Percentiles rank a stretch among this genome's conserved stretches.
phyloP scores from a whole-genome alignment of 1,139 yeast species.

The Diutina siamensis region DNA sequence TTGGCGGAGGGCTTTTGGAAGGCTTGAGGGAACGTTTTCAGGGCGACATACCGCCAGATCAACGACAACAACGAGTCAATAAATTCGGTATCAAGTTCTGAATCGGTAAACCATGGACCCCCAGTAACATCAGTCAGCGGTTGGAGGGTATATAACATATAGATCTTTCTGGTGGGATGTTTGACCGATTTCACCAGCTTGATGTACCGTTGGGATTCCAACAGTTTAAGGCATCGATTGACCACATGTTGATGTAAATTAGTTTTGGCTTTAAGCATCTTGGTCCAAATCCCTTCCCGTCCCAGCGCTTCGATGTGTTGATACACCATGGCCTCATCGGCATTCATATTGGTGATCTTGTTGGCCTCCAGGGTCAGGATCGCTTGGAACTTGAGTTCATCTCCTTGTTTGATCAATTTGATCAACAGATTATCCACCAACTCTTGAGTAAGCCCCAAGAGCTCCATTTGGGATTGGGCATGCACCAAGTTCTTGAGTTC shows the following conservation, averaged over 20 bases:
- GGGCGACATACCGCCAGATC: slow-evolving; percentile 78
- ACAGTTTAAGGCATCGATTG: slow-evolving; percentile 66
- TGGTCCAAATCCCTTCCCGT: slow-evolving; percentile 95
- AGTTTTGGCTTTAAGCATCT: slow-evolving; percentile 81
- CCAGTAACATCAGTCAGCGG: slow-evolving; percentile 96
- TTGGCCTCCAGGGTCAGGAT: slow-evolving; percentile 55
- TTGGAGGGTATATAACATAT: slow-evolving; percentile 85
- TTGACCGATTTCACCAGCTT: slow-evolving; percentile 88
- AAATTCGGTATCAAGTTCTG: slow-evolving; percentile 88
- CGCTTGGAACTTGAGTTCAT: slow-evolving; percentile 62
- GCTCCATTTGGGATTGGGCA: slow-evolving; percentile 26
- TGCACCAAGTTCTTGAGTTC: slow-evolving; percentile 40
- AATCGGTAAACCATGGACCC: slow-evolving; percentile 98
- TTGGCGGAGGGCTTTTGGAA: slow-evolving; percentile 28
- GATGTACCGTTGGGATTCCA: slow-evolving; percentile 77
- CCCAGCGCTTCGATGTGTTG: slow-evolving; percentile 87
- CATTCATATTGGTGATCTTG: slow-evolving; percentile 61
- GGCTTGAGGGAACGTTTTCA: slow-evolving; percentile 65
- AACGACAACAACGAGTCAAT: slow-evolving; percentile 75
- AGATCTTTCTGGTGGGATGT: slow-evolving; percentile 92
- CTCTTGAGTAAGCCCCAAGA: slow-evolving; percentile 55
- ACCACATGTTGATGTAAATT: slow-evolving; percentile 92
- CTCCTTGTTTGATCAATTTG: slow-evolving; percentile 55
- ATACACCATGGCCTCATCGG: slow-evolving; percentile 88
- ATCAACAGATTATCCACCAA: slow-evolving; percentile 53